Evolutionary conservation across 257 asterid species (phyloP), one percentile per base, ranked within the genome.

Genomic region (Lithospermum erythrorhizon): DNA sequence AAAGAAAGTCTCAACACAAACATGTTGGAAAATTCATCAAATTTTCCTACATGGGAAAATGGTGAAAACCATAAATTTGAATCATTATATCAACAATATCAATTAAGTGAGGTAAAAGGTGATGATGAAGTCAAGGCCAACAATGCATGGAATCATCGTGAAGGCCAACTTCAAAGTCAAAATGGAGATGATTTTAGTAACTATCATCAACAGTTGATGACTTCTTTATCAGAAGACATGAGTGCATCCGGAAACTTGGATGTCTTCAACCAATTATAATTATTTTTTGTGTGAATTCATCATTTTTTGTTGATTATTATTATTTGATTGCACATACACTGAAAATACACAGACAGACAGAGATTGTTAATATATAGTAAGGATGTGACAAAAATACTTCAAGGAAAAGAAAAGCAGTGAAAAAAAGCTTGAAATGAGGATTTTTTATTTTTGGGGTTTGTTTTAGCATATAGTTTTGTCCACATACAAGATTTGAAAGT

Each of bases 221-320:
- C 82, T 57, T 75, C 81, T 11, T 65, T 82, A 19, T 68, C 82
- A 58, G 79, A 75, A 69, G 81, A 79, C 65, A 45, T 78, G 48
- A 59, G 61, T 65, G 80, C 65, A 67, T n/a, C n/a, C n/a, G 59
- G 61, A 53, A 77, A 71, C 67, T 21, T 74, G 63, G 70, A 75
- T 75, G 74, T 68, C 58, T 71, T 75, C 74, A 74, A 68, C 62
- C 82, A 77, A 61, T 65, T 85, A n/a, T 78, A 49, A 66, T 47
- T 24, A 74, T 77, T 78, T 9, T 41, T 41, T 41, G 49, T 41
- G 49, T 41, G 14, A 70, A 63, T 56, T 27, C 73, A 69, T 27
- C 73, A 69, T 11, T 62, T 55, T 54, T 22, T 62, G 52, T 20
- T 47, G 25, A 58, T 59, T 25, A 22, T 47, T 25, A 22, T 47